phyloP scores from a whole-genome alignment of 495 filamentous ascomycete genomes.

The Penicillium ucsense region DNA sequence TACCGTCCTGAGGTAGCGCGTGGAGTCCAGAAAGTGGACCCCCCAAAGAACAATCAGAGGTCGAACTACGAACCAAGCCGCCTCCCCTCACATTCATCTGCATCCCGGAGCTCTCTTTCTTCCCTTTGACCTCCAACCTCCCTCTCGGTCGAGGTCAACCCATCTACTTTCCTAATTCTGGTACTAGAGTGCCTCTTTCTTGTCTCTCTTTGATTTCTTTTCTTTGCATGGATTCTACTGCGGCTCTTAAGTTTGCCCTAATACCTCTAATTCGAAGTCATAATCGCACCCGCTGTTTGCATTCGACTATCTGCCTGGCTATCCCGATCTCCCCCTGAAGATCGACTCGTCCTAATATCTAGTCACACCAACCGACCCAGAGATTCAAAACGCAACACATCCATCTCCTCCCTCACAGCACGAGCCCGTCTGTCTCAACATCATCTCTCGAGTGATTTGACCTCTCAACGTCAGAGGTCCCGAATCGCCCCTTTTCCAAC shows the following conservation, averaged over 20 bases:
- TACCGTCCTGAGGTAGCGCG: too few species aligned
- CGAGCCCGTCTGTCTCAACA: too few species aligned
- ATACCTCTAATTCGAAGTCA: neutral
- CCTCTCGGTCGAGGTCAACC: neutral
- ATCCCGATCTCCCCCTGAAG: neutral
- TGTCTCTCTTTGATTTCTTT: neutral
- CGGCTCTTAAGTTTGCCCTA: neutral
- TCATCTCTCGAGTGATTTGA: too few species aligned
- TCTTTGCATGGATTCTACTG: slow-evolving; percentile 6
- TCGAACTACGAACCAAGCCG: too few species aligned
- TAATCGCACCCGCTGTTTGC: too few species aligned
- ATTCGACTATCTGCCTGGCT: too few species aligned
- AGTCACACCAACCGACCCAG: neutral
- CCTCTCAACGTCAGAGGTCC: neutral
- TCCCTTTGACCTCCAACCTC: slow-evolving; percentile 18
- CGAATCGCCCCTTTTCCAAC: too few species aligned
- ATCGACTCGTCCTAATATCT: neutral
- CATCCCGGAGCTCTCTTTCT: neutral
- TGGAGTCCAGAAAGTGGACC: too few species aligned
- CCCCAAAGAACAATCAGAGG: too few species aligned
- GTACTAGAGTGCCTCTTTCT: slow-evolving; percentile 3
- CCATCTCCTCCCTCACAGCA: too few species aligned
- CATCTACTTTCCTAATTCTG: slow-evolving; percentile 5
- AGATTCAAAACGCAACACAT: too few species aligned
- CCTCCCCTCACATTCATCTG: too few species aligned